These are phyloP conservation scores for Marasmius tenuissimus DNA, from an alignment of 1,284 basidiomycete species.

Conservation along the genomic window DNA sequence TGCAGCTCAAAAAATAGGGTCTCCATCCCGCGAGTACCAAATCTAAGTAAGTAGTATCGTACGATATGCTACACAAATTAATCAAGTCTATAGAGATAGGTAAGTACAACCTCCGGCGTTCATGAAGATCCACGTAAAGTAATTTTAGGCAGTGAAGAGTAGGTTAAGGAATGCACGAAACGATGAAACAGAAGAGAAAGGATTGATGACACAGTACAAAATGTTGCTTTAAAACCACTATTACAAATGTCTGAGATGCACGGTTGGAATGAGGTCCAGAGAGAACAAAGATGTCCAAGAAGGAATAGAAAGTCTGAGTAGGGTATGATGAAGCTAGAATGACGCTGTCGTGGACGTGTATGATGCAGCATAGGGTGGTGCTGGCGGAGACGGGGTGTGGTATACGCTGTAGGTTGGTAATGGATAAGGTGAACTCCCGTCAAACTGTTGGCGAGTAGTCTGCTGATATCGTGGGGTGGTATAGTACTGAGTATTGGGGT, in stretches of 20 bases:
- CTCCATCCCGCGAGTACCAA: background rate
- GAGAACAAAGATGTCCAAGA: background rate
- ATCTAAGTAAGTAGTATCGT: background rate
- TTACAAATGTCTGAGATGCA: background rate
- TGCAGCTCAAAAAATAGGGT: background rate
- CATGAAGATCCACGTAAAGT: background rate
- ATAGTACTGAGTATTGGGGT: background rate
- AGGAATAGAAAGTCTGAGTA: background rate
- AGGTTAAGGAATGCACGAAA: background rate
- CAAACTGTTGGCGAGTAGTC: background rate
- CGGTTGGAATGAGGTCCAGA: background rate
- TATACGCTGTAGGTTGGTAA: background rate
- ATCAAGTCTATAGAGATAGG: background rate
- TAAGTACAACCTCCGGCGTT: slow-evolving; percentile 1
- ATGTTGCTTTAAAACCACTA: background rate
- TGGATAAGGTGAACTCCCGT: background rate
- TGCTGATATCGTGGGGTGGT: background rate
- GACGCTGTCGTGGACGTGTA: background rate
- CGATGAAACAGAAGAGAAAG: background rate
- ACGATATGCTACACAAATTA: background rate
- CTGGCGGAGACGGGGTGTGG: background rate
- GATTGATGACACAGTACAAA: background rate
- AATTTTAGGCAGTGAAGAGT: background rate
- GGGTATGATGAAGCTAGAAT: background rate
- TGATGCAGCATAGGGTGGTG: background rate